Percentiles rank a stretch among this genome's conserved stretches.
Conservation (phyloP, 371 early-diverging fungal species). For the Apophysomyces trapeziformis region DNA sequence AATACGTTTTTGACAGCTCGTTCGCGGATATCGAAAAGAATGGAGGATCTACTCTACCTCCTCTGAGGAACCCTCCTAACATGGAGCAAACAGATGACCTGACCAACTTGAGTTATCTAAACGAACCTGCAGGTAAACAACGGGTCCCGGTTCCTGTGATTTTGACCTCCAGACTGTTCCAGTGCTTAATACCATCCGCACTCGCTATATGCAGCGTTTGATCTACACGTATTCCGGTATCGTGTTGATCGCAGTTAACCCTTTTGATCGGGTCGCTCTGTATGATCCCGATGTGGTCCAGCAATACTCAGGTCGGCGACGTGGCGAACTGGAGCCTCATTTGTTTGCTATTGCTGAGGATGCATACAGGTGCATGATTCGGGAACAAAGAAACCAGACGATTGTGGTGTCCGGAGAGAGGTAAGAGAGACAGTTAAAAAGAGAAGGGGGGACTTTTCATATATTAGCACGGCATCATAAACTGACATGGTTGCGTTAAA, state of each 20-base stretch:
- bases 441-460: neutral
- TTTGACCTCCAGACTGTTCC: neutral
- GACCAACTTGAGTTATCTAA: slow-evolving; percentile 85
- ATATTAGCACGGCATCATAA: neutral
- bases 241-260: slow-evolving; percentile 96
- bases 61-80: slow-evolving; percentile 85
- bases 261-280: slow-evolving; percentile 84
- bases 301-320: slow-evolving; percentile 91
- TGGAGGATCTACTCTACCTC: slow-evolving; percentile 76
- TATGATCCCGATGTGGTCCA: slow-evolving; percentile 87
- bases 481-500: neutral
- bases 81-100: slow-evolving; percentile 89
- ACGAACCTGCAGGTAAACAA: slow-evolving; percentile 80
- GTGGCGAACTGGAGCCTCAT: slow-evolving; percentile 98
- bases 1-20: slow-evolving; percentile 69
- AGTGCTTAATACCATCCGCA: slow-evolving; percentile 85
- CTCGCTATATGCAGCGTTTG: slow-evolving; percentile 82
- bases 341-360: slow-evolving; percentile 98
- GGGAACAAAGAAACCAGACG: slow-evolving; percentile 92
- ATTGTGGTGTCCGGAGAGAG: slow-evolving; percentile 99
- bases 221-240: slow-evolving; percentile 99
- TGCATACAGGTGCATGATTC: slow-evolving; percentile 95
- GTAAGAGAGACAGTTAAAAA: slow-evolving; percentile 24
- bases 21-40: slow-evolving; percentile 66
- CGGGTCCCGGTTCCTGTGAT: neutral